A percentile compares a stretch with the other conserved stretches of the same genome.
Evolutionary conservation across 345 rosid genomes (phyloP).

Genomic region (Gossypium ekmanianum): DNA sequence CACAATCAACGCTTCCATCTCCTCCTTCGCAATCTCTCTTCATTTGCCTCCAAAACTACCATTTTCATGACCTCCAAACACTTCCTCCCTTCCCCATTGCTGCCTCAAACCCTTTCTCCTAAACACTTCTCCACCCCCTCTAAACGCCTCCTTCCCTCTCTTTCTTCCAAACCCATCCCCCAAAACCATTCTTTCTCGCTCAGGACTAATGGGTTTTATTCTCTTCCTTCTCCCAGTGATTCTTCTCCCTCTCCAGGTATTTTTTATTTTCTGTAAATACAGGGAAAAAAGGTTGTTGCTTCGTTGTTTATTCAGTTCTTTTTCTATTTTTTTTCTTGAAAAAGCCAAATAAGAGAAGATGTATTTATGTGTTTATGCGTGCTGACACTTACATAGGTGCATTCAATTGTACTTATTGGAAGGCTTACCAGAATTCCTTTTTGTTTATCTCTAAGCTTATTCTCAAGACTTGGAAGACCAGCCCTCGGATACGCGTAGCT

Average conservation of each 20-base stretch:
- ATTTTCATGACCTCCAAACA: not conserved
- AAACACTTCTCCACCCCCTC: not conserved
- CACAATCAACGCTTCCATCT: no score
- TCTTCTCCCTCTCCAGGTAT: not conserved
- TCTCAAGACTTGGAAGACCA: not conserved
- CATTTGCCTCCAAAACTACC: not conserved
- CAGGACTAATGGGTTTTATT: not conserved
- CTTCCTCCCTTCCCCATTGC: not conserved
- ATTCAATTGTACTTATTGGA: not conserved
- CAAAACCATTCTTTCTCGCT: not conserved
- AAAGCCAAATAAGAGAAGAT: not conserved
- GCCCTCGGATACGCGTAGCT: not conserved
- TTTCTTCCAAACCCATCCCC: not conserved
- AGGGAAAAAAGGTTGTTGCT: no score
- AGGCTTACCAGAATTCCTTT: not conserved
- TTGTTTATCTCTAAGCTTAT: not conserved
- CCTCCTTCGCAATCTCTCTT: no score
- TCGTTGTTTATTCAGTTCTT: no score
- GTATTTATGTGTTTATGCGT: not conserved
- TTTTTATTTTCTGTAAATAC: not conserved
- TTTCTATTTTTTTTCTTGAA: not conserved
- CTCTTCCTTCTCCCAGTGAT: not conserved
- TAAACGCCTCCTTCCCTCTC: not conserved
- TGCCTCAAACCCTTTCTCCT: not conserved
- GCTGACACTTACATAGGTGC: not conserved